A percentile compares a stretch with the other conserved stretches of the same genome.
phyloP scores from a whole-genome alignment of 2,329 filamentous ascomycete genomes.

The Hypoxylon sp. region DNA sequence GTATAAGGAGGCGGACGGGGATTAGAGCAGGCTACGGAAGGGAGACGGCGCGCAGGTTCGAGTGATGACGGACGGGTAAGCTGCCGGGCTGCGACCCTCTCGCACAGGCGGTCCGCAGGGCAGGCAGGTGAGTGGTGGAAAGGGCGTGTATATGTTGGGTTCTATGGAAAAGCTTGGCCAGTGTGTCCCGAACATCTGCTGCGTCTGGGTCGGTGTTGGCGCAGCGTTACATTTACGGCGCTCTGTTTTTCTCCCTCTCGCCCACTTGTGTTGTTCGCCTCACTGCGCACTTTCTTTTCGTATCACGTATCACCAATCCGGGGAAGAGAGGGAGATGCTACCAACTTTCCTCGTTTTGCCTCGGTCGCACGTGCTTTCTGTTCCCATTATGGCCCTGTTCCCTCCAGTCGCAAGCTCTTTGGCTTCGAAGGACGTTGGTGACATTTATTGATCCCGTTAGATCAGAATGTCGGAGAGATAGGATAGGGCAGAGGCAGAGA shows the following conservation, averaged over 20 bases:
- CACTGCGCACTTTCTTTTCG: background rate
- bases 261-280: background rate
- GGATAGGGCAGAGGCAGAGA: background rate
- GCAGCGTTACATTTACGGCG: background rate
- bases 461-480: background rate
- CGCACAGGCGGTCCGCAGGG: no score
- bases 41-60: no score
- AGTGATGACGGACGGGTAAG: no score
- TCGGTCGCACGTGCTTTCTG: background rate
- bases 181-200: background rate
- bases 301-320: background rate
- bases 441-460: no score
- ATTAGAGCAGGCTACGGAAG: no score
- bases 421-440: background rate
- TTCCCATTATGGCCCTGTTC: background rate
- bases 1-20: no score
- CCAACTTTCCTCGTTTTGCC: no score
- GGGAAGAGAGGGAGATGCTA: background rate
- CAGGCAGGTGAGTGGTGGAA: no score
- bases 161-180: no score
- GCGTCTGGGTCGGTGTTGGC: background rate
- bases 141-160: background rate
- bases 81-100: no score
- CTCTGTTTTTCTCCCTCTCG: no score
- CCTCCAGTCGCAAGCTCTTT: background rate